Conservation (phyloP, 1,284 basidiomycete genomes). For the Rhodofomes roseus region DNA sequence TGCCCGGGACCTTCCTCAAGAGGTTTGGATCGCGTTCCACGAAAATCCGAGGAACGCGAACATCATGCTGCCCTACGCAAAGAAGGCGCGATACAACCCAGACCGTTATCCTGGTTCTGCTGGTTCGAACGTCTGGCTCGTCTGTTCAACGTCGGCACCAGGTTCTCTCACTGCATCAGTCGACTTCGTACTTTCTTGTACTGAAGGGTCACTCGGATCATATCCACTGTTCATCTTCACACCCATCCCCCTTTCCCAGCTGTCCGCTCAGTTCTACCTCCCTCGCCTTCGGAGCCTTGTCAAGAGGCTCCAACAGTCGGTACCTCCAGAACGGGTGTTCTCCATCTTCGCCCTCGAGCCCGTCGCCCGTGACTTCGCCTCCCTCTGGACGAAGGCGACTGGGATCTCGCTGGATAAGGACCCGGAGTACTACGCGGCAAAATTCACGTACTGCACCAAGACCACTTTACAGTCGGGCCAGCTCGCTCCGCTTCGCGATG, state of each 20-base stretch:
- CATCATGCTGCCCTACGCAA: constrained; percentile 48
- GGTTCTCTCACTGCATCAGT: constrained; percentile 22
- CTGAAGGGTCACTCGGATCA: constrained; percentile 44
- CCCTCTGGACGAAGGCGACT: constrained; percentile 43
- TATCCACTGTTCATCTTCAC: constrained; percentile 45
- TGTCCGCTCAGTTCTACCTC: constrained; percentile 26
- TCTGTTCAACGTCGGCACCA: constrained; percentile 29
- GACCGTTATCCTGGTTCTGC: constrained; percentile 13
- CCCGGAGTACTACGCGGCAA: constrained; percentile 59
- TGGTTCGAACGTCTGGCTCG: constrained; percentile 45
- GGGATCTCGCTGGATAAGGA: constrained; percentile 33
- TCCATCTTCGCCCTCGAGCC: constrained; percentile 58
- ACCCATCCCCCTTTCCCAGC: constrained; percentile 16
- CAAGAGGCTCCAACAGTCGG: constrained; percentile 15
- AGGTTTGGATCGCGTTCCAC: constrained; percentile 38
- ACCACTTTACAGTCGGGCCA: constrained; percentile 35
- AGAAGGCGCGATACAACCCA: constrained; percentile 23
- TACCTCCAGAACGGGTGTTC: constrained; percentile 45
- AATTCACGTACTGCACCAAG: constrained; percentile 50
- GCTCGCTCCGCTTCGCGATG: constrained; percentile 22
- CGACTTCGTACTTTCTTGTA: constrained; percentile 57
- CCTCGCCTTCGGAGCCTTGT: constrained; percentile 25
- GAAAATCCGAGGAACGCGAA: constrained; percentile 45
- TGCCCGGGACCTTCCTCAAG: constrained; percentile 27
- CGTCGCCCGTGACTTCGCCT: constrained; percentile 46